Conservation (phyloP, 805 yeast genomes). For the Monosporozyma solicola region DNA sequence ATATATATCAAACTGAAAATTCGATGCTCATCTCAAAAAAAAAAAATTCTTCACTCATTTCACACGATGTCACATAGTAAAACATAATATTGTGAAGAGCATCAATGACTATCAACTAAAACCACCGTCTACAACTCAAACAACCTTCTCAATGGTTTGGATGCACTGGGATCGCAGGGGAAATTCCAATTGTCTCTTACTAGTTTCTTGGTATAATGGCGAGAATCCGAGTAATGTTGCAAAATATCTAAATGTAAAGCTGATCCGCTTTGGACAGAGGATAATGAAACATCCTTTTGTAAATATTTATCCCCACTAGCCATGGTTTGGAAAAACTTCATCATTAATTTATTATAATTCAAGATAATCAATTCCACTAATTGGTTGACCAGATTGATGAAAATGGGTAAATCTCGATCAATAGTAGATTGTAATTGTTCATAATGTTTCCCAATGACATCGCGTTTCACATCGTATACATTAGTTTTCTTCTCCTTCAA, state of each 20-base stretch:
- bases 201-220: slow-evolving; percentile 23
- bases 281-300: slow-evolving; percentile 17
- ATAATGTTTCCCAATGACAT: slow-evolving; percentile 24
- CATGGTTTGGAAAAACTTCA: slow-evolving; percentile 27
- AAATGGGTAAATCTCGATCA: slow-evolving; percentile 25
- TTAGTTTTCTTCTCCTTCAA: slow-evolving; percentile 17
- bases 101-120: background rate
- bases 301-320: slow-evolving; percentile 26
- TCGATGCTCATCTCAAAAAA: slow-evolving; percentile 1
- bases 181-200: slow-evolving; percentile 25
- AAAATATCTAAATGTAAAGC: slow-evolving; percentile 28
- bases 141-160: slow-evolving; percentile 19
- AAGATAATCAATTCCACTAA: slow-evolving; percentile 13
- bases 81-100: background rate
- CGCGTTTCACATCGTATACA: slow-evolving; percentile 19
- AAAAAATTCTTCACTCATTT: background rate
- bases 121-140: slow-evolving; percentile 18
- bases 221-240: slow-evolving; percentile 26
- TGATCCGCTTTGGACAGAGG: slow-evolving; percentile 4
- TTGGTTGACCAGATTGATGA: slow-evolving; percentile 11
- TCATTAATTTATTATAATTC: slow-evolving; percentile 15
- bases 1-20: background rate
- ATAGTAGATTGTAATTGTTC: slow-evolving; percentile 23
- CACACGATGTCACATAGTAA: background rate
- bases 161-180: slow-evolving; percentile 13